Conservation (phyloP, 1,284 basidiomycete species). For the Cystobasidium sp. region DNA sequence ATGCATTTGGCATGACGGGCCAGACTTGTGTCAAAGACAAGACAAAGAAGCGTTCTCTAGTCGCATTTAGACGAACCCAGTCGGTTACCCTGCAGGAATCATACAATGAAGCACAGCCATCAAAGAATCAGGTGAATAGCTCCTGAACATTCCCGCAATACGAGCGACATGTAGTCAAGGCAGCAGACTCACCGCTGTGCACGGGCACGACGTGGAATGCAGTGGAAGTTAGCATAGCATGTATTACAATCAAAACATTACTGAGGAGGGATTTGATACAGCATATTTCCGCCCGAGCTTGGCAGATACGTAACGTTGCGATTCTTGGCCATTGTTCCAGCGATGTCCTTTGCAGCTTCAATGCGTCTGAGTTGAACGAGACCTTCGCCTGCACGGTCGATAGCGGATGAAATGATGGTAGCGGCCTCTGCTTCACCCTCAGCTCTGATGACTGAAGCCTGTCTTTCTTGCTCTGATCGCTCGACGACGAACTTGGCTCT, state of each 20-base stretch:
- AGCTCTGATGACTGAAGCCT: slow-evolving; percentile 95
- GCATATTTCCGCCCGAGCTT: slow-evolving; percentile 56
- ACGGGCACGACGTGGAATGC: too few relatives aligned
- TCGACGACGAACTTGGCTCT: slow-evolving; percentile 99
- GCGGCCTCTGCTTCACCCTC: slow-evolving; percentile 99
- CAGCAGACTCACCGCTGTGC: too few relatives aligned
- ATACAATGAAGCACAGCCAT: too few relatives aligned
- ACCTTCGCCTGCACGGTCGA: slow-evolving; percentile 93
- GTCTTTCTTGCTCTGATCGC: slow-evolving; percentile 96
- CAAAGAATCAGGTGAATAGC: too few relatives aligned
- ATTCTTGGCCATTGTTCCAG: slow-evolving; percentile 57
- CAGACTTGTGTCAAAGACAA: too few relatives aligned
- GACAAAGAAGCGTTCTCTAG: too few relatives aligned
- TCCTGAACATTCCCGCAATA: too few relatives aligned
- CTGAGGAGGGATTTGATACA: slow-evolving; percentile 48
- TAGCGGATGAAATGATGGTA: slow-evolving; percentile 85
- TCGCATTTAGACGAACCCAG: too few relatives aligned
- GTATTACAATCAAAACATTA: not conserved
- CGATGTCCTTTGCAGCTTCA: slow-evolving; percentile 97
- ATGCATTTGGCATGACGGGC: too few relatives aligned
- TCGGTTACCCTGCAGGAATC: too few relatives aligned
- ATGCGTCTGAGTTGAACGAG: slow-evolving; percentile 95
- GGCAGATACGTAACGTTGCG: slow-evolving; percentile 61
- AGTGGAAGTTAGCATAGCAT: not conserved
- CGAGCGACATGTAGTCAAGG: too few relatives aligned